Base-by-base conservation (phyloP, 2,329 filamentous ascomycete genomes). In the Aspergillus udagawae region DNA sequence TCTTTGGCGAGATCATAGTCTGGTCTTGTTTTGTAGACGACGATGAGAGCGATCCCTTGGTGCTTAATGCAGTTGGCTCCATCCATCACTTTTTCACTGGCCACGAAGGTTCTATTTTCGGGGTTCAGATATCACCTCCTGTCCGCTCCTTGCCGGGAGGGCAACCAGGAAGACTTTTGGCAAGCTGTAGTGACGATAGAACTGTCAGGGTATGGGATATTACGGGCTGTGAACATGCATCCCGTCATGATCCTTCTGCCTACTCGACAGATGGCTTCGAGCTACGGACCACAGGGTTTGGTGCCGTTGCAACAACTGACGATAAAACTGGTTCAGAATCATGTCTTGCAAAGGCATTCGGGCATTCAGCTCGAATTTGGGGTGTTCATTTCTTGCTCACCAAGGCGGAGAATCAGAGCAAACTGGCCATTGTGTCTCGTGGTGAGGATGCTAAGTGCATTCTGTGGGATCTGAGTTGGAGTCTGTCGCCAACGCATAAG, bases 51-150 rank as follows among this genome's bases (percentile, higher is more conserved):
- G 49, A 25, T 27, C 44, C 44, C 23, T 47, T 56, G 14, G 56
- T 51, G 8, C 32, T 60, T 9, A 50, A 63, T 38, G 68, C 69
- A 28, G 61, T 62, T 25, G 71, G 75, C 14, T 74, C 72, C 4
- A 77, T 82, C 14, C 82, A 85, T 63, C 80, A 82, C 61, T 79
- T 81, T 47, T 86, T 87, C 65, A 79, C 80, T 8, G 85, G 84
- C 0, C 94, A 99, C 67, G 92, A 97, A 67, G 94, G 94, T 0
- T 97, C 93, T 0, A 88, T 99, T 28, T 99, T 97, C 64, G 92
- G 91, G 1, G 89, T 99, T 2, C 82, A 86, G 32, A 88, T 97
- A 38, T 96, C 91, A 0, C 77, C 82, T 1, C 69, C 76, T 63
- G 72, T 87, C 21, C 59, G 61, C 6, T 63, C 75, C 23, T 60